Base-by-base conservation (phyloP, 306 rosid genomes). In the Prosopis cineraria region DNA sequence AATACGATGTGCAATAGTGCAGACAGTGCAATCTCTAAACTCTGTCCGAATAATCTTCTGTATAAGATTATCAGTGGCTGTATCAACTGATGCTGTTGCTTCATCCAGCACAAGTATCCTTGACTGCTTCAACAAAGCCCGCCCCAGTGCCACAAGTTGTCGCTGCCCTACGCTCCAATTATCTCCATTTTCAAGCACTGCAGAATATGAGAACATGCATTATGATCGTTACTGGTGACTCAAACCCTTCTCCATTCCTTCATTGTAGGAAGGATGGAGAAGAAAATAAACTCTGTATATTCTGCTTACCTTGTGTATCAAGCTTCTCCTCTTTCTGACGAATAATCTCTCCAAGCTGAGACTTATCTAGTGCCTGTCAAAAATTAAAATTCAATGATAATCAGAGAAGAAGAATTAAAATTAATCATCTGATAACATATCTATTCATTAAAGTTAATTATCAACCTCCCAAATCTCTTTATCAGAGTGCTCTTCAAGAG, bases 121-220 rank as follows among this genome's bases (percentile, higher is more conserved):
- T 29, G 98, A 94, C 82, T 95, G 98, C 89, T 90, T 91, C 73
- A 95, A 90, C 74, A 95, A 84, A 52, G 99, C 99, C 73, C 99
- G 91, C 65, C 99, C 99, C 30, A 95, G 78, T 27, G 99, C 85
- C 73, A 95, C 97, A 62, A 95, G 99, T 80, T 95, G 99, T 59
- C 99, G 87, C 85, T 95, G 99, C 45, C 99, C 99, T 67, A 93
- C 98, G 74, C 99, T 95, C 99, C 99, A 95, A 67, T 95, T 95
- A 79, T 95, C 99, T 79, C 99, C 99, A 95, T 91, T 95, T 85
- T 96, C 99, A n/a, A 93, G 84, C 79, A 96, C 99, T 96, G 94
- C 12, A 73, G 80, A 55, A 67, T 81, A 82, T 40, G 76, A 72
- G 64, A 60, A 55, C 24, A 56, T 29, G 30, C 24, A 34, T 74